Conservation (phyloP, 306 rosid species). For the Parietaria judaica region DNA sequence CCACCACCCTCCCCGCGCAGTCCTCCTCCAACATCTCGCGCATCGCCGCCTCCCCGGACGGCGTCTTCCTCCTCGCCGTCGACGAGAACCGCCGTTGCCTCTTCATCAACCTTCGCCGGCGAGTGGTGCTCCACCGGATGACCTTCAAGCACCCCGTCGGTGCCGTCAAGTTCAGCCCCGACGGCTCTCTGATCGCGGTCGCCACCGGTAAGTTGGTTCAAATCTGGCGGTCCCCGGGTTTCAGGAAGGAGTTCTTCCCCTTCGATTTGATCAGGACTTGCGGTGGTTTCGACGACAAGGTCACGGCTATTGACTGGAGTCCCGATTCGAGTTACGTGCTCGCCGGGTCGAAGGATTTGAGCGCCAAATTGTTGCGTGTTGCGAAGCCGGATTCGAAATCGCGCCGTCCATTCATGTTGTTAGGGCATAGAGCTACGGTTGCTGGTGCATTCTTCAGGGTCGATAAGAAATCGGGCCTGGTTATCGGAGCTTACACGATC, state of each 20-base stretch:
- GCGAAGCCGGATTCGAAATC: slow-evolving; percentile 26
- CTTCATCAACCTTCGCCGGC: slow-evolving; percentile 83
- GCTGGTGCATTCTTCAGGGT: slow-evolving; percentile 63
- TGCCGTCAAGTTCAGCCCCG: slow-evolving; percentile 56
- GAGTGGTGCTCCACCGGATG: slow-evolving; percentile 72
- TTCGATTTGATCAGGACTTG: slow-evolving; percentile 66
- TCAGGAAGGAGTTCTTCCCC: slow-evolving; percentile 51
- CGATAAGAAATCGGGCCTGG: slow-evolving; percentile 49
- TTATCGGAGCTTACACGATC: slow-evolving; percentile 55
- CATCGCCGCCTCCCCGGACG: slow-evolving; percentile 75
- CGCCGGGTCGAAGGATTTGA: slow-evolving; percentile 76
- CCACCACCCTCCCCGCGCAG: slow-evolving; percentile 62
- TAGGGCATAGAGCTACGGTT: slow-evolving; percentile 83
- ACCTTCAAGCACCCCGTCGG: slow-evolving; percentile 56
- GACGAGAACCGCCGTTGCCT: slow-evolving; percentile 71
- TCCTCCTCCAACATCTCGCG: slow-evolving; percentile 71
- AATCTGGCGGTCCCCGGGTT: slow-evolving; percentile 85
- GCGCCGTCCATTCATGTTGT: slow-evolving; percentile 42
- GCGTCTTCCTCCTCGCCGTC: slow-evolving; percentile 59
- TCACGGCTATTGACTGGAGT: slow-evolving; percentile 69
- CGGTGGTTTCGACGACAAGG: slow-evolving; percentile 50
- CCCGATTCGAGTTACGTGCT: slow-evolving; percentile 59
- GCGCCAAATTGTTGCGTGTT: slow-evolving; percentile 53
- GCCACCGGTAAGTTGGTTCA: slow-evolving; percentile 71
- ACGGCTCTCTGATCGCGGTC: slow-evolving; percentile 56